Conservation (phyloP, 23 red algal genomes). For the Chondrus crispus region DNA sequence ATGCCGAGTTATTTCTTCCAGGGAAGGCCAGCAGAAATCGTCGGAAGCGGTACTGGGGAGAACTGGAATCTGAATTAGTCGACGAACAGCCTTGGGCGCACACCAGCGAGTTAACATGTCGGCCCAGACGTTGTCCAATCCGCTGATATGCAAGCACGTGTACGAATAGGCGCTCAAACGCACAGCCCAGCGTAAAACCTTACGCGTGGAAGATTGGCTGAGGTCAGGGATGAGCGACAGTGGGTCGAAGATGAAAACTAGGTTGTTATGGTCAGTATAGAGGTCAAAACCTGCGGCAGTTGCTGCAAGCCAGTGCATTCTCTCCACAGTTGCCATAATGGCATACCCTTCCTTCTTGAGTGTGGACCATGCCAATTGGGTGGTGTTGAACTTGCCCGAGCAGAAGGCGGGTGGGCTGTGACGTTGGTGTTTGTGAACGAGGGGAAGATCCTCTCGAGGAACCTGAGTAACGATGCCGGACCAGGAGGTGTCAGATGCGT, state of each 20-base stretch:
- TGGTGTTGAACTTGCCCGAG: not conserved
- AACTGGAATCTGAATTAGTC: not conserved
- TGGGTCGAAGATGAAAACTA: not conserved
- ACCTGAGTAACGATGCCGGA: not conserved
- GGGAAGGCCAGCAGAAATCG: not conserved
- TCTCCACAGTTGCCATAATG: not conserved
- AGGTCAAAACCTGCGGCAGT: not conserved
- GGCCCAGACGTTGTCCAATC: not conserved
- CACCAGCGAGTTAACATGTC: not conserved
- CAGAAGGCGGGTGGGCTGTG: not conserved
- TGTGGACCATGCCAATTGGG: not conserved
- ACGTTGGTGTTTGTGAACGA: not conserved
- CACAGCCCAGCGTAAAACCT: not conserved
- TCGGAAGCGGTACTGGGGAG: not conserved
- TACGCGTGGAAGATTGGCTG: not conserved
- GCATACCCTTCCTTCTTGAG: not conserved
- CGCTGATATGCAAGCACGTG: not conserved
- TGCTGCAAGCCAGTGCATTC: not conserved
- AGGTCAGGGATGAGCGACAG: not conserved
- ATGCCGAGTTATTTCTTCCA: too few relatives aligned
- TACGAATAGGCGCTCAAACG: not conserved
- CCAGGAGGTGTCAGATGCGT: not conserved
- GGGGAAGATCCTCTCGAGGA: not conserved
- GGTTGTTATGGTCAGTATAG: not conserved
- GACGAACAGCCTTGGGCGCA: not conserved